Evolutionary conservation across 2,329 filamentous ascomycete species (phyloP).

Genomic region (Monilinia vaccinii-corymbosi): DNA sequence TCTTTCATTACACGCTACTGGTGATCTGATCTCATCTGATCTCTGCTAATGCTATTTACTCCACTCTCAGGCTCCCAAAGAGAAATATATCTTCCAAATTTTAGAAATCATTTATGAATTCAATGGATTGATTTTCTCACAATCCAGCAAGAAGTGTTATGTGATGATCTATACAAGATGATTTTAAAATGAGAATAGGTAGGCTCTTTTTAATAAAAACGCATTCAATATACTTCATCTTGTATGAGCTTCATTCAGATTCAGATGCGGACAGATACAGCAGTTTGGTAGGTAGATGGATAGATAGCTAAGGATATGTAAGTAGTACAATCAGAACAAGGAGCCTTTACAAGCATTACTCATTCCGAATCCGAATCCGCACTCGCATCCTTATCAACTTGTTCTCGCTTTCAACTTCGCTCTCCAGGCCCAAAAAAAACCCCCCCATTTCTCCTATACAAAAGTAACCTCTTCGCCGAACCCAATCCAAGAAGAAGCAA

Average conservation of each 20-base stretch:
- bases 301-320: constrained; percentile 2
- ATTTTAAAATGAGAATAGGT: too few relatives aligned
- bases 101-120: too few relatives aligned
- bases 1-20: too few relatives aligned
- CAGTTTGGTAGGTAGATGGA: neutral
- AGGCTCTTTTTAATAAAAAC: too few relatives aligned
- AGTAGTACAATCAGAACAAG: neutral
- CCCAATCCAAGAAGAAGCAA: neutral
- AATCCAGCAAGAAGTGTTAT: too few relatives aligned
- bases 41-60: too few relatives aligned
- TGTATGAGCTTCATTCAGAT: neutral
- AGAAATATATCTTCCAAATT: too few relatives aligned
- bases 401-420: neutral
- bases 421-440: neutral
- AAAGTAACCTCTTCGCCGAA: neutral
- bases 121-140: too few relatives aligned
- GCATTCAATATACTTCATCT: too few relatives aligned
- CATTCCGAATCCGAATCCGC: neutral
- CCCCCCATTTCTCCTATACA: neutral
- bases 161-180: too few relatives aligned
- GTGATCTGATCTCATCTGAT: too few relatives aligned
- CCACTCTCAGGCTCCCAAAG: too few relatives aligned
- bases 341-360: neutral
- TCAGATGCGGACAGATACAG: neutral
- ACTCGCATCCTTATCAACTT: neutral